These are phyloP conservation scores for Epipyxis sp. DNA, from an alignment of 108 stramenopile genomes.

Conservation along the genomic window DNA sequence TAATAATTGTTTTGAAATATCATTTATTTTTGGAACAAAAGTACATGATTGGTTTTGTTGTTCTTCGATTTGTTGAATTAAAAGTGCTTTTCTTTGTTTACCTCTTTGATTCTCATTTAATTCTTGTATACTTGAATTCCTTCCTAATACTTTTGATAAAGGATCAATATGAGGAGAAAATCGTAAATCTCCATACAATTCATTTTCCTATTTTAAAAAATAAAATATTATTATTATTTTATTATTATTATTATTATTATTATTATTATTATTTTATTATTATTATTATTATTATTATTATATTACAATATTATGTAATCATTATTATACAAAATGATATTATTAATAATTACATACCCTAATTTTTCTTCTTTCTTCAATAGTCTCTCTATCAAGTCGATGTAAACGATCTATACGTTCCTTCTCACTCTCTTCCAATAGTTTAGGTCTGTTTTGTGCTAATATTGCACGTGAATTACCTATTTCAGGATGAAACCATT, in stretches of 20 bases:
- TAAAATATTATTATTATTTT: no score
- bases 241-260: no score
- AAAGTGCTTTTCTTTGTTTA: not conserved
- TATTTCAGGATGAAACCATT: not conserved
- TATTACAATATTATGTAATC: no score
- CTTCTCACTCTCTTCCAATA: not conserved
- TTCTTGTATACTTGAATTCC: not conserved
- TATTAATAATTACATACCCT: no score
- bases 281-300: no score
- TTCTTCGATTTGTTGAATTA: not conserved
- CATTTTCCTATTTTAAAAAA: not conserved
- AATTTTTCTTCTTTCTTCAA: no score
- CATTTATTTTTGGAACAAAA: not conserved
- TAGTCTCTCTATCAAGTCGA: not conserved
- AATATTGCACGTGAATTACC: not conserved
- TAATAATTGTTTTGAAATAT: not conserved
- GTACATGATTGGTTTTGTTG: not conserved
- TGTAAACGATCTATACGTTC: not conserved
- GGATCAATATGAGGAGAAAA: slow-evolving; percentile 1
- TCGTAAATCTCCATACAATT: not conserved
- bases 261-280: no score
- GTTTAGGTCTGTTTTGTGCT: not conserved
- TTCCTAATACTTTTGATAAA: not conserved
- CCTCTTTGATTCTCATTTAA: not conserved
- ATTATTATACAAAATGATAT: no score